Evolutionary conservation across 345 rosid genomes (phyloP), one percentile per base, ranked within the genome.

Genomic region (Iberis pinnata): DNA sequence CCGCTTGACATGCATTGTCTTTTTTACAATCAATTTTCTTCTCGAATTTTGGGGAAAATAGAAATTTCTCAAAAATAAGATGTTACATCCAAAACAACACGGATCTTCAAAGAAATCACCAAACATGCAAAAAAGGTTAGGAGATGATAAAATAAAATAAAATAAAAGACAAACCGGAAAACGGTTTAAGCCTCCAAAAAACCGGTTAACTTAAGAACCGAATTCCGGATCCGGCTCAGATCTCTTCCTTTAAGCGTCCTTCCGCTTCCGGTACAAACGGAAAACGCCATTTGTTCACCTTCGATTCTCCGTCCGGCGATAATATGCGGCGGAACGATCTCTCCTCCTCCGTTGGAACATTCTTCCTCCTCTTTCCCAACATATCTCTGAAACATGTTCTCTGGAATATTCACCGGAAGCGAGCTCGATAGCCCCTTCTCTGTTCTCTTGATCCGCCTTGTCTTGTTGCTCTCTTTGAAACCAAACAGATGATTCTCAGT

Each of bases 321-420:
- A 18, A 73, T 42, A 47, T 73, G 76, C 48, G 76, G 76, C 26
- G 76, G 76, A 24, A 59, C 41, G 0, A 73, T 41, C 43, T 64
- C 43, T 22, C 27, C 56, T 56, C 51, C 38, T 12, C 39, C 57
- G 1, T 42, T 27, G 18, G 48, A 19, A 15, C 11, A 43, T 15
- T 58, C 67, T 29, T 68, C 18, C 18, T 35, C 67, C 4, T 45
- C 43, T 19, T 43, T 43, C 22, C 45, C 40, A 6, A 22, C 49
- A 27, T 43, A 53, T 8, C 62, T 45, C 27, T 36, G 41, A 6
- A 24, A 29, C 57, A 40, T 13, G 7, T 48, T 52, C 13, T 19
- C 49, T 10, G 61, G 54, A 8, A 72, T 58, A 3, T 58, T 72
- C 36, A 72, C 76, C 20, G 76, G 76, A 36, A 67, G 33, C 15